Base-by-base conservation (phyloP, 2,329 filamentous ascomycete species). In the Hypoxylon rubiginosum region DNA sequence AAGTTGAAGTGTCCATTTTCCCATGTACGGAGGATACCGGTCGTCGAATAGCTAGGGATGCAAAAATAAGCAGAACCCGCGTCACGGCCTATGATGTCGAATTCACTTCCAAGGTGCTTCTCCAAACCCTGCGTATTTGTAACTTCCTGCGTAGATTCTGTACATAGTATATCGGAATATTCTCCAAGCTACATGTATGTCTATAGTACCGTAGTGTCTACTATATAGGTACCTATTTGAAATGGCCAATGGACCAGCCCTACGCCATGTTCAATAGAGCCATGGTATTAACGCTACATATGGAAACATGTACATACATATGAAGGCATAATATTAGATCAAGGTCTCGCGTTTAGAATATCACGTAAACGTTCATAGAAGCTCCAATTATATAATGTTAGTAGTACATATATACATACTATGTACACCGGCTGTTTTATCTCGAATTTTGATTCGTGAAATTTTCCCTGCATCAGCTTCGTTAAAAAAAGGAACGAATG, bases 31-130 rank as follows among this genome's bases (percentile, higher is more conserved):
- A 54, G 17, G 26, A 39, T 56, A 56, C 59, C 53, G 30, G 51
- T 64, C 45, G 62, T 64, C 63, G 56, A 56, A 48, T 60, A 67
- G 63, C 60, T 64, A 41, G 41, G 43, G 43, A 28, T 52, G 34
- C 43, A 26, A 26, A 32, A 30, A 58, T 30, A 48, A 59, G 54
- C 24, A 36, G 32, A 52, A 32, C 51, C 56, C 46, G 45, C 58
- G 56, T 59, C 55, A 57, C 17, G 26, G 45, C 11, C 51, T 24
- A 24, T 24, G 13, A 54, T 59, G 46, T 64, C 8, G 55, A 64
- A 60, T 19, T 50, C 21, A 39, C 34, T 15, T 45, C 34, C 34
- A 39, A 39, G 15, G 34, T 39, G 11, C 8, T 9, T 39, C 34
- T 39, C 34, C 26, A 61, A 24, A 48, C 19, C 36, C 52, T 49